Evolutionary conservation across 2,329 filamentous ascomycete genomes (phyloP).

Genomic region (Alternaria incomplexa): DNA sequence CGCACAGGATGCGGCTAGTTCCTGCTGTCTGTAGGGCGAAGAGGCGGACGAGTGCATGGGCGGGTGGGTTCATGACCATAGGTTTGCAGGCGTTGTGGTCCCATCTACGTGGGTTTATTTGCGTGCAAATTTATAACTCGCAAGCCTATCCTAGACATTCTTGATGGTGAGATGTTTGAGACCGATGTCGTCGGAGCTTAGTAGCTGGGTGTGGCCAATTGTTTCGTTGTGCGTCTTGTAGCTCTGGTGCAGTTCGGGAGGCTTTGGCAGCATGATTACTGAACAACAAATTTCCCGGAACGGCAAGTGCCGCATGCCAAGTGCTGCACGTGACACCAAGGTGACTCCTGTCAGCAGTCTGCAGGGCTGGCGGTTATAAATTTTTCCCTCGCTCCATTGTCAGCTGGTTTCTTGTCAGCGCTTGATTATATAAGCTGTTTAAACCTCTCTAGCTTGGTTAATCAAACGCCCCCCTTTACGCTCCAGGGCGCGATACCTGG

Average conservation of each 20-base stretch:
- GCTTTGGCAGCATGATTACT: not conserved
- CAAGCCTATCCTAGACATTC: not conserved
- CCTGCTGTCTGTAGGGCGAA: not conserved
- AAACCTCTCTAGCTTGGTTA: not conserved
- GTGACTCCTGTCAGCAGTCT: not conserved
- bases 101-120: not conserved
- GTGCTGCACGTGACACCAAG: not conserved
- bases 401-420: not conserved
- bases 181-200: not conserved
- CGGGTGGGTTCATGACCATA: not conserved
- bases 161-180: not conserved
- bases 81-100: not conserved
- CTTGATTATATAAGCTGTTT: not conserved
- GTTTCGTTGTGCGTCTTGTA: not conserved
- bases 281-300: not conserved
- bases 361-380: not conserved
- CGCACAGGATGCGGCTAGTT: constrained; percentile 11
- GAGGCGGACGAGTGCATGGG: not conserved
- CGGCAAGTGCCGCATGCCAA: not conserved
- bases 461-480: not conserved
- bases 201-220: not conserved
- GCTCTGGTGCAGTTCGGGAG: not conserved
- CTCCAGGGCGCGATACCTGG: not conserved
- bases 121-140: not conserved
- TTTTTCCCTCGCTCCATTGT: not conserved